Conservation (phyloP, 208 protist species). For the Crithidia fasciculata region DNA sequence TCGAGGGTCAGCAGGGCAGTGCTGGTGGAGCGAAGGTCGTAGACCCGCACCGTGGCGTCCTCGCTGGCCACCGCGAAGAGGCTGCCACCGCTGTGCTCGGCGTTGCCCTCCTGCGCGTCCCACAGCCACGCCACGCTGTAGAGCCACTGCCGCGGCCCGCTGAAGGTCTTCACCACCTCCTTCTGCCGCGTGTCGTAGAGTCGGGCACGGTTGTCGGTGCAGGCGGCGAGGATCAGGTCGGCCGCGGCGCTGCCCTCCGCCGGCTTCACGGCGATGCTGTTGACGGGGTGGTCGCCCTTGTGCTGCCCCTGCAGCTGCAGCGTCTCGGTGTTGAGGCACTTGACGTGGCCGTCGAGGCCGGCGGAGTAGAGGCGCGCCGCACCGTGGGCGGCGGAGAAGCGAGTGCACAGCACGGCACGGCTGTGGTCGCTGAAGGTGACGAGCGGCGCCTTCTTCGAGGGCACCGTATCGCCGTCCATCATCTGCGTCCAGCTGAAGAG, state of each 20-base stretch:
- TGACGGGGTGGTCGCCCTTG: conserved; percentile 73
- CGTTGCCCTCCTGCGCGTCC: conserved; percentile 50
- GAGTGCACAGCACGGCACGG: conserved; percentile 67
- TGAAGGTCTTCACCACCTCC: conserved; percentile 65
- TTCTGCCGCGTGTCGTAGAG: conserved; percentile 80
- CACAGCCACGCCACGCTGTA: conserved; percentile 79
- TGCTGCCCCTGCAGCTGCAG: conserved; percentile 52
- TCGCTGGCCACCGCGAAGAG: conserved; percentile 76
- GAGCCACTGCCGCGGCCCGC: conserved; percentile 85
- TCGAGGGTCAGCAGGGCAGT: conserved; percentile 72
- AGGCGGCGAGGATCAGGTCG: conserved; percentile 76
- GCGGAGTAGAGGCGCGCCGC: conserved; percentile 62
- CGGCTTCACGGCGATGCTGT: conserved; percentile 62
- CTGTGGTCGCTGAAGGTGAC: conserved; percentile 83
- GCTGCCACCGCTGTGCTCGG: conserved; percentile 27
- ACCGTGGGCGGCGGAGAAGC: conserved; percentile 63
- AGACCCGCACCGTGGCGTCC: conserved; percentile 77
- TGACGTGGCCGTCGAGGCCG: conserved; percentile 78
- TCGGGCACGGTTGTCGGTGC: conserved; percentile 83
- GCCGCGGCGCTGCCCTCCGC: conserved; percentile 28
- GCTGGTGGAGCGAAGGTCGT: conserved; percentile 71
- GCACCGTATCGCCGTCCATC: conserved; percentile 34
- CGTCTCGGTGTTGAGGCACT: conserved; percentile 61
- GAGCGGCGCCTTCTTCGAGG: conserved; percentile 70
- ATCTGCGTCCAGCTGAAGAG: conserved; percentile 72